Conservation (phyloP, 2,329 filamentous ascomycete genomes). For the Ophiostoma quercus region DNA sequence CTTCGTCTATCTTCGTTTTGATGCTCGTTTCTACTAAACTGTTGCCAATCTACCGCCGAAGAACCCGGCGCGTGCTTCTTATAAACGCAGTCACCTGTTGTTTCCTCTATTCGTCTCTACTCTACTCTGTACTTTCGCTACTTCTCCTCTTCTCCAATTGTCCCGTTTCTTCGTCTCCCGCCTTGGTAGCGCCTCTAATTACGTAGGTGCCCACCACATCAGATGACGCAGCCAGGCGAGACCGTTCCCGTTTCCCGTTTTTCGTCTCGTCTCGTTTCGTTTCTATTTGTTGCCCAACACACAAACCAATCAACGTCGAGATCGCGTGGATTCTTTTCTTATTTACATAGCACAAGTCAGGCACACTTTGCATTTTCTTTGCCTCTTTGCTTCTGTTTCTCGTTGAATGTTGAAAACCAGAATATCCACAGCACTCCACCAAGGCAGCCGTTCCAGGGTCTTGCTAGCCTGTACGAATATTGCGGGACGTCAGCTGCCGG, state of each 20-base stretch:
- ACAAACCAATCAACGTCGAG: not conserved
- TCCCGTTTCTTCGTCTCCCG: conserved; percentile 7
- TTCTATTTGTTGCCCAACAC: too few relatives aligned
- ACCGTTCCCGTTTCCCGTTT: not conserved
- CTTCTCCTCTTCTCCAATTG: conserved; percentile 8
- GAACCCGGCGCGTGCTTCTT: not conserved
- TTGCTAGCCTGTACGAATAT: not conserved
- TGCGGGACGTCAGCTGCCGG: not conserved
- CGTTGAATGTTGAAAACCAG: not conserved
- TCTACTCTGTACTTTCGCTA: not conserved
- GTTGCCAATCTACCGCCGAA: not conserved
- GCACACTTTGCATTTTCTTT: not conserved
- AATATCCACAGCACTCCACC: not conserved
- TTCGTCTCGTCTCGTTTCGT: not conserved
- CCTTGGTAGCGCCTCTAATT: conserved; percentile 12
- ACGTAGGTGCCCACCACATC: conserved; percentile 13
- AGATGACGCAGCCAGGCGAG: not conserved
- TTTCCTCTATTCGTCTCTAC: not conserved
- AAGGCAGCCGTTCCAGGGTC: not conserved
- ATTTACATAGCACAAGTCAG: not conserved
- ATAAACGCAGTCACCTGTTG: not conserved
- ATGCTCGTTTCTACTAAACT: not conserved
- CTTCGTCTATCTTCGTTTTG: not conserved
- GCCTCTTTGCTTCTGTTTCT: not conserved
- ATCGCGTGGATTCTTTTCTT: not conserved